phyloP scores from a whole-genome alignment of 305 asterid genomes.

The Rubia tinctorum region DNA sequence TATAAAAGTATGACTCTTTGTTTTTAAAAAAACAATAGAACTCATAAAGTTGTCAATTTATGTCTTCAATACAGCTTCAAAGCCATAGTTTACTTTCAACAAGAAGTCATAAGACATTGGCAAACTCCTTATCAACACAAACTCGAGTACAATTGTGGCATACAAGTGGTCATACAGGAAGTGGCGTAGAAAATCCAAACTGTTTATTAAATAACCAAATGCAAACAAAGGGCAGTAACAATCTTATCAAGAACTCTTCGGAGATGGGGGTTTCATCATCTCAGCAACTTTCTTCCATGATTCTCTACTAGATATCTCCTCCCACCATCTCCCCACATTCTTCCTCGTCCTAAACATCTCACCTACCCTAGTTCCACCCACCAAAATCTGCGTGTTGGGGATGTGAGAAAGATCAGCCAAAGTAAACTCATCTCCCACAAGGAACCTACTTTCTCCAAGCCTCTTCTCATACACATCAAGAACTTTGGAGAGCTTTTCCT shows the following conservation, averaged over 20 bases:
- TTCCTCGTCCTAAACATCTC: constrained; percentile 54
- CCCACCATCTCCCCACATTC: constrained; percentile 88
- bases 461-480: constrained; percentile 78
- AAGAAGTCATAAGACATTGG: background rate
- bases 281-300: constrained; percentile 80
- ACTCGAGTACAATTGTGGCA: no score
- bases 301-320: constrained; percentile 56
- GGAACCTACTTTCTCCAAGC: constrained; percentile 59
- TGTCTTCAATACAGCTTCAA: no score
- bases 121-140: background rate
- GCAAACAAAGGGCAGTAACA: constrained; percentile 16
- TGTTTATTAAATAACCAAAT: no score
- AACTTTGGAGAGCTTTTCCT: constrained; percentile 62
- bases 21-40: no score
- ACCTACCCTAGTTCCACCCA: constrained; percentile 31
- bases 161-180: no score
- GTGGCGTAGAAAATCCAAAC: no score
- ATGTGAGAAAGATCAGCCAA: constrained; percentile 83
- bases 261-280: constrained; percentile 53
- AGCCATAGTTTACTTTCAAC: background rate
- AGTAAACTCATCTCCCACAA: constrained; percentile 75
- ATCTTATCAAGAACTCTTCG: constrained; percentile 28
- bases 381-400: constrained; percentile 54
- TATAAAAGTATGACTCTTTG: no score
- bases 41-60: background rate